Evolutionary conservation across 164 flowering plant species (phyloP), one percentile per base, ranked within the genome.

Genomic region (Chimonanthus praecox): DNA sequence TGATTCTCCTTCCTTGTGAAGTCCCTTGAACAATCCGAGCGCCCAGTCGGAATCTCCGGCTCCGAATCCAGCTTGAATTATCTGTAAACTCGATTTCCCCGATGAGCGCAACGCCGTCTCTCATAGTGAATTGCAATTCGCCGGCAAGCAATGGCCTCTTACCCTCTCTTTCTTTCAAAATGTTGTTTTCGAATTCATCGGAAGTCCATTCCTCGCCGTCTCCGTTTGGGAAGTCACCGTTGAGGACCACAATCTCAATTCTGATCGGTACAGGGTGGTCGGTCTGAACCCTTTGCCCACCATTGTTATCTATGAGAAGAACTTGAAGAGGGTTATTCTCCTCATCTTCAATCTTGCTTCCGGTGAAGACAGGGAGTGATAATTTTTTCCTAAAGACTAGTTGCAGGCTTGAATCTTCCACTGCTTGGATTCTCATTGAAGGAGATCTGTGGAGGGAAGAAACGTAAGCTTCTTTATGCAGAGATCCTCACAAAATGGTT

Each of bases 21-120:
- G 70, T 80, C 33, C 82, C 88, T 0, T 64, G 73, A 45, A 67
- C 80, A 0, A 91, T 85, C 67, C 85, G 84, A 3, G 85, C 97
- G 8, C 88, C 97, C 11, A 91, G 67, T 63, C 88, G 68, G 74
- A 91, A 91, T 50, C 68, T 83, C 49, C 92, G 75, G 72, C 94
- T 83, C 58, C 97, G 66, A 18, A 84, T 84, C 97, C 97, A 91
- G 77, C 94, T 87, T 16, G 97, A 91, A 60, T 91, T 91, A 50
- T 91, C 97, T 0, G 97, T 91, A 64, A 91, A 84, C 75, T 83
- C 80, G 0, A 91, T 67, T 7, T 84, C 90, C 15, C 85, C 87
- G 0, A 89, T 60, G 5, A 65, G 0, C 0, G 76, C 85, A 7
- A 45, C 21, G 7, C 94, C 89, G 46, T 85, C 86, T 54, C 87